Evolutionary conservation across 1,284 basidiomycete genomes (phyloP), one percentile per base, ranked within the genome.

Genomic region (Tranzscheliella williamsii): DNA sequence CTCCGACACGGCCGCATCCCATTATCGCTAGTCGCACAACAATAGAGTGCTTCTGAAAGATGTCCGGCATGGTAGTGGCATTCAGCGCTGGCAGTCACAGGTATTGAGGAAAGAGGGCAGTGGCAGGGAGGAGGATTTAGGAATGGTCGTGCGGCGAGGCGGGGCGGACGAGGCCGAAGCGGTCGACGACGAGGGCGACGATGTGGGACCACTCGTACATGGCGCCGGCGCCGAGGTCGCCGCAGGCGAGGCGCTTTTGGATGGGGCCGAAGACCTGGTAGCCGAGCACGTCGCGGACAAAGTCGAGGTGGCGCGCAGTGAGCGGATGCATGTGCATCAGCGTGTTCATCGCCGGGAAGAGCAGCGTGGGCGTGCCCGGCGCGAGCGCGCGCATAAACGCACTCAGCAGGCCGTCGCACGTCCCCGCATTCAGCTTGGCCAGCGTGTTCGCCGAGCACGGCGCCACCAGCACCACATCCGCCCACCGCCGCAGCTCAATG

Each of bases 261-360:
- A 93, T 87, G 0, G 93, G 94, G 0, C 93, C 92, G 3, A 87
- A 81, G 7, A 97, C 83, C 29, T 85, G 79, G 73, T 95, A 96
- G 2, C 84, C 83, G 9, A 95, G 83, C 33, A 87, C 83, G 1
- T 91, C 86, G 16, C 81, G 81, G 1, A 91, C 82, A 24, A 87
- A 72, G 9, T 83, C 81, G 18, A 96, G 75, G 70, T 98, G 94
- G 52, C 86, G 84, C 2, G 83, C 83, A 0, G 94, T 97, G 26
- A 97, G 81, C n/a, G 91, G 91, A 73, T 98, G 92, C 58, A 89
- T 84, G 75, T 89, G 97, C 94, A 98, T 97, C 62, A 90, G 81
- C 5, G 93, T 97, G 78, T 98, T 98, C 94, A 97, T 98, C 0
- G 95, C 94, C 3, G 94, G 95, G 71, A 93, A 97, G 24, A 97